Conservation (phyloP, 192 early-diverging fungal genomes). For the Backusella circina region DNA sequence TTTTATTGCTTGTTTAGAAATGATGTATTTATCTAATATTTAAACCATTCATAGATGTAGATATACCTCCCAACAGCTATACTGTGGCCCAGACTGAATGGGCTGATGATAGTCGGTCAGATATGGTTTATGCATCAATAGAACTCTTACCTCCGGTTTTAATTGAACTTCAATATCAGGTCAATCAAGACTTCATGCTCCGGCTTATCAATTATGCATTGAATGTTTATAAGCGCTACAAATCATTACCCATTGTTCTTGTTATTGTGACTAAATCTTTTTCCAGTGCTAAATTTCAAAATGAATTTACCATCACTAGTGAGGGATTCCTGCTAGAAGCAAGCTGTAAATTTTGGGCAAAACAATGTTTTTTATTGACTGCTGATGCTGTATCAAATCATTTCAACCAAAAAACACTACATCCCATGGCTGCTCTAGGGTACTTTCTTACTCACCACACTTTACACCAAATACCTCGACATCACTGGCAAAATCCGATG, state of each 20-base stretch:
- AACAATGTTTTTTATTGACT: constrained; percentile 3
- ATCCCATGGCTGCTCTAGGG: constrained; percentile 7
- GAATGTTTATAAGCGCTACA: constrained; percentile 5
- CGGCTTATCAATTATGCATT: background rate
- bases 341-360: constrained; percentile 7
- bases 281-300: background rate
- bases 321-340: background rate
- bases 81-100: no score
- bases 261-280: background rate
- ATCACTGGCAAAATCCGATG: constrained; percentile 4
- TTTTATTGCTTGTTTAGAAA: background rate
- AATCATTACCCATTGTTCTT: background rate
- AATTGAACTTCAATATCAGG: constrained; percentile 8
- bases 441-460: background rate
- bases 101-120: constrained; percentile 2
- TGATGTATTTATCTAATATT: constrained; percentile 3
- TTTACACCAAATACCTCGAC: constrained; percentile 3
- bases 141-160: constrained; percentile 2
- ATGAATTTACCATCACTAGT: constrained; percentile 1
- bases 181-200: background rate
- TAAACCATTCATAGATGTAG: constrained; percentile 1
- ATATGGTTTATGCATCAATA: background rate
- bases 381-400: constrained; percentile 9
- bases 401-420: constrained; percentile 6
- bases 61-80: background rate